These are phyloP conservation scores for Termitomyces heimii DNA, from an alignment of 768 basidiomycete genomes.

Conservation along the genomic window DNA sequence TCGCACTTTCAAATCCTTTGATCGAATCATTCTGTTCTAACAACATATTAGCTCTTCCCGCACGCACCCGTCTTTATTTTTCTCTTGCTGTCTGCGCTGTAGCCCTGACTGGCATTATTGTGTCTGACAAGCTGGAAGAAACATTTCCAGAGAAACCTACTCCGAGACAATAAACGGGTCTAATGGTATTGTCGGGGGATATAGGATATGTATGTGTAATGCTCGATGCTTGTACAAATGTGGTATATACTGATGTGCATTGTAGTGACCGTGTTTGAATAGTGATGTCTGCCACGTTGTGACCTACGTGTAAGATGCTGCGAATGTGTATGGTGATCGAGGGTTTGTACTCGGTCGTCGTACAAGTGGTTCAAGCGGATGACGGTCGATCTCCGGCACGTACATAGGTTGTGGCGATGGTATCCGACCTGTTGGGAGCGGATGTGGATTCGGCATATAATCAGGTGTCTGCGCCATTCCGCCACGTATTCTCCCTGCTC, in stretches of 20 bases:
- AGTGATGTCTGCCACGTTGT: slow-evolving; percentile 5
- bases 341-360: slow-evolving; percentile 25
- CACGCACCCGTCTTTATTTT: slow-evolving; percentile 45
- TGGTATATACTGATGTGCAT: slow-evolving; percentile 1
- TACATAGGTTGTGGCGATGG: slow-evolving; percentile 19
- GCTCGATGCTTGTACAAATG: background rate
- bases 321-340: slow-evolving; percentile 5
- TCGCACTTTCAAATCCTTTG: background rate
- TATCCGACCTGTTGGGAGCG: slow-evolving; percentile 2
- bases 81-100: slow-evolving; percentile 43
- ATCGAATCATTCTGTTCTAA: slow-evolving; percentile 10
- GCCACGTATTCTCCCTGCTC: slow-evolving; percentile 2
- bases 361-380: slow-evolving; percentile 28
- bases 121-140: slow-evolving; percentile 49
- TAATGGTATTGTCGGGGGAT: background rate
- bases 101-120: slow-evolving; percentile 37
- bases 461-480: slow-evolving; percentile 1
- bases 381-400: slow-evolving; percentile 21
- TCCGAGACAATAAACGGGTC: slow-evolving; percentile 10
- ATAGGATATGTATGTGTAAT: slow-evolving; percentile 10
- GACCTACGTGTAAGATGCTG: slow-evolving; percentile 8
- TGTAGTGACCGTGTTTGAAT: slow-evolving; percentile 5
- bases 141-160: slow-evolving; percentile 21
- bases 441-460: slow-evolving; percentile 1
- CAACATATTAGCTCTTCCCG: slow-evolving; percentile 39